Evolutionary conservation across 2,329 filamentous ascomycete species (phyloP).

Genomic region (Phaeosphaeriaceae sp.): DNA sequence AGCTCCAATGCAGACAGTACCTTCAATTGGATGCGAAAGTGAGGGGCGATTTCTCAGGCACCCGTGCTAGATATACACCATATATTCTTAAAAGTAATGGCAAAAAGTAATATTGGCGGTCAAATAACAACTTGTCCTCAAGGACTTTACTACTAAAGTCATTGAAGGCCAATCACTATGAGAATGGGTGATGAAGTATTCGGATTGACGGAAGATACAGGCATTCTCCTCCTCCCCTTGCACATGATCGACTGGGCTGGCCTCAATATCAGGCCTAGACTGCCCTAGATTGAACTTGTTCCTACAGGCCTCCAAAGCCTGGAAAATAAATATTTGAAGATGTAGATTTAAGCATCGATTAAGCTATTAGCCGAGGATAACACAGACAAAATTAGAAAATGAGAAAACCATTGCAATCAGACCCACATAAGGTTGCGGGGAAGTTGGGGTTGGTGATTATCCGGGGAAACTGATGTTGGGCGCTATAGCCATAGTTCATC

Average conservation of each 20-base stretch:
- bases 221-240: background rate
- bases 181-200: background rate
- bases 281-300: background rate
- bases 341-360: constrained; percentile 28
- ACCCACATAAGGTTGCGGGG: constrained; percentile 19
- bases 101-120: background rate
- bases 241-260: background rate
- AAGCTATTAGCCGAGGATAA: constrained; percentile 33
- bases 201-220: background rate
- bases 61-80: no score
- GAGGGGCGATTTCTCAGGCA: no score
- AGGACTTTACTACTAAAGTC: background rate
- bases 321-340: constrained; percentile 2
- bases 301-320: background rate
- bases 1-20: no score
- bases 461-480: constrained; percentile 15
- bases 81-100: no score
- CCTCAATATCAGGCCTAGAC: background rate
- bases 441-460: constrained; percentile 14
- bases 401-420: constrained; percentile 16
- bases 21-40: no score
- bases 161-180: background rate
- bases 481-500: constrained; percentile 1
- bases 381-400: constrained; percentile 16
- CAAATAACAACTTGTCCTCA: background rate